A percentile compares a stretch with the other conserved stretches of the same genome.
Evolutionary conservation across 2,329 filamentous ascomycete genomes (phyloP).

Genomic region (Diplodia seriata): DNA sequence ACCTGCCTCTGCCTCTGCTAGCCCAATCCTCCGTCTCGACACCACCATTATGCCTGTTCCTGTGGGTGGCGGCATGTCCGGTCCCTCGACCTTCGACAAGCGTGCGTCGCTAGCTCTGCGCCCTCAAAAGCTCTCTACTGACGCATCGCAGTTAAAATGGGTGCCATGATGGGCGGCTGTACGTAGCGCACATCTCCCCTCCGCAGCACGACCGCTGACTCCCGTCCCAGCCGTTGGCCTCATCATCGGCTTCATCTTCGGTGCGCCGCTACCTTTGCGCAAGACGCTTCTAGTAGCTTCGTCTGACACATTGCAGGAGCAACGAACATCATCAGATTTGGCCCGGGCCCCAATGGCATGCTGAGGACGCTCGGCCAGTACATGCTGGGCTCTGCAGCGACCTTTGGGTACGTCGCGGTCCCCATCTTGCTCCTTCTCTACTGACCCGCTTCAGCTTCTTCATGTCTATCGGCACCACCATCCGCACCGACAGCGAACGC

Average conservation of each 20-base stretch:
- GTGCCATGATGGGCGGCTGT: constrained; percentile 98
- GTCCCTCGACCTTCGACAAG: constrained; percentile 75
- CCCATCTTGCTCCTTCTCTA: neutral
- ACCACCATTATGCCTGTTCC: constrained; percentile 62
- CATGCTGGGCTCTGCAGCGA: constrained; percentile 93
- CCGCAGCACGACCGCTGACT: constrained; percentile 37
- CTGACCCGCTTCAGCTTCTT: constrained; percentile 71
- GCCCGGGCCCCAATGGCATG: constrained; percentile 90
- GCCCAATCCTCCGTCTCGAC: neutral
- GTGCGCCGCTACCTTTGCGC: constrained; percentile 57
- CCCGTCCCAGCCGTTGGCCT: constrained; percentile 77
- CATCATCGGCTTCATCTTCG: constrained; percentile 98
- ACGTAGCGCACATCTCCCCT: constrained; percentile 54
- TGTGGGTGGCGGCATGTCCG: constrained; percentile 54
- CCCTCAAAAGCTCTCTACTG: constrained; percentile 43
- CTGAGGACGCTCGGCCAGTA: constrained; percentile 95
- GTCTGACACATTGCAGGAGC: constrained; percentile 64
- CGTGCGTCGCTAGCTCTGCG: constrained; percentile 55
- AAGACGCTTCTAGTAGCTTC: constrained; percentile 30
- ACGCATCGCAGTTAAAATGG: constrained; percentile 82
- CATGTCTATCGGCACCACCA: constrained; percentile 98
- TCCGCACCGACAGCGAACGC: constrained; percentile 86
- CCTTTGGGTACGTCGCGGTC: constrained; percentile 72
- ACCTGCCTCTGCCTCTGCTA: neutral
- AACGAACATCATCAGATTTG: constrained; percentile 94